Evolutionary conservation across 345 rosid genomes (phyloP).

Genomic region (Physaria fendleri): DNA sequence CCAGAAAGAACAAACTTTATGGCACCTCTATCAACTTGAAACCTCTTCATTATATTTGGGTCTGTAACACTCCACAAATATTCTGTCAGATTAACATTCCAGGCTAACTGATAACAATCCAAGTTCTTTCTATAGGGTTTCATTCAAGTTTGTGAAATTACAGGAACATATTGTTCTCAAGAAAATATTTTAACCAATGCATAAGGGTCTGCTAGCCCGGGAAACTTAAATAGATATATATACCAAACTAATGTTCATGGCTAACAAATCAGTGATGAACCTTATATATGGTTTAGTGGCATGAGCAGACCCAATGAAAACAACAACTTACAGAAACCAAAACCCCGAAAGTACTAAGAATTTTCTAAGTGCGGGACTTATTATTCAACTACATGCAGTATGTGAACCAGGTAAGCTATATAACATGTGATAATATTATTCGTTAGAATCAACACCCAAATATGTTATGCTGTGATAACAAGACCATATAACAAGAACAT

Average conservation of each 20-base stretch:
- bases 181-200: not conserved
- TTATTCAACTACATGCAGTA: not conserved
- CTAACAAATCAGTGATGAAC: not conserved
- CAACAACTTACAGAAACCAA: not conserved
- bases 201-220: not conserved
- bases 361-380: not conserved
- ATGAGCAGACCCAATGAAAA: too few relatives aligned
- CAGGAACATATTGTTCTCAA: not conserved
- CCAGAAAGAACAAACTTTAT: slow-evolving; percentile 93
- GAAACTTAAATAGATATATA: not conserved
- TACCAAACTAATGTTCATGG: not conserved
- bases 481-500: slow-evolving; percentile 4
- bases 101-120: not conserved
- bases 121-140: not conserved
- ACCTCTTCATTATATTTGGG: slow-evolving; percentile 90
- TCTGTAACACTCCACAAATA: slow-evolving; percentile 27
- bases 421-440: not conserved
- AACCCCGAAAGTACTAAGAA: not conserved
- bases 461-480: not conserved
- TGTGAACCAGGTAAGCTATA: slow-evolving; percentile 1
- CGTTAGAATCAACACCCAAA: not conserved
- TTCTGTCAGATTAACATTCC: not conserved
- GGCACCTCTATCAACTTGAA: slow-evolving; percentile 98
- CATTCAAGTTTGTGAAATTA: not conserved
- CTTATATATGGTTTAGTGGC: too few relatives aligned